Evolutionary conservation across 306 rosid species (phyloP).

Genomic region (Rosa rugosa): DNA sequence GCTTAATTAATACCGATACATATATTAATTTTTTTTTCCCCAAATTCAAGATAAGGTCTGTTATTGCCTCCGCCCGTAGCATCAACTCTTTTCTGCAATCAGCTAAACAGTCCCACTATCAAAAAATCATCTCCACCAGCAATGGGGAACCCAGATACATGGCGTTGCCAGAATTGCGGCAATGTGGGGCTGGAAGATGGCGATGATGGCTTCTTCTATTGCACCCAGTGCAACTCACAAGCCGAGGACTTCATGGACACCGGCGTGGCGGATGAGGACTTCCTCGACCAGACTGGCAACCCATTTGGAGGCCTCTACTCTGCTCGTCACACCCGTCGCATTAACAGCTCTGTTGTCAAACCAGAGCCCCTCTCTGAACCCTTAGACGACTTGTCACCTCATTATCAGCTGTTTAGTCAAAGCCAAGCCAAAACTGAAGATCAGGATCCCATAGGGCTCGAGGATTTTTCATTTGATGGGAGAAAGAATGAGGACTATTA

Average conservation of each 20-base stretch:
- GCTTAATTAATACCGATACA: too few species aligned
- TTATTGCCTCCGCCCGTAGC: too few species aligned
- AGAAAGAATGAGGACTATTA: slow-evolving; percentile 41
- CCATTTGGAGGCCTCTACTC: slow-evolving; percentile 49
- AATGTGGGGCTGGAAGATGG: slow-evolving; percentile 45
- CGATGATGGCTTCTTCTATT: slow-evolving; percentile 67
- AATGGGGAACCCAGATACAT: slow-evolving; percentile 39
- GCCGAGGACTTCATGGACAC: slow-evolving; percentile 59
- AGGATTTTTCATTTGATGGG: background rate
- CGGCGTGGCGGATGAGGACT: slow-evolving; percentile 61
- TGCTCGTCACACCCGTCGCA: slow-evolving; percentile 48
- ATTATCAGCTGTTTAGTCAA: background rate
- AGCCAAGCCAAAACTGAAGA: background rate
- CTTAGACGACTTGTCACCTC: background rate
- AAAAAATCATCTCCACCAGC: background rate
- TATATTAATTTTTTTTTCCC: too few species aligned
- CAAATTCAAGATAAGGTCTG: too few species aligned
- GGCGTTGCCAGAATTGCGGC: slow-evolving; percentile 56
- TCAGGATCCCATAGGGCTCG: background rate
- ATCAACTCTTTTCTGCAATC: background rate
- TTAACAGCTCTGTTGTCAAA: background rate
- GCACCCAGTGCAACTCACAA: slow-evolving; percentile 54
- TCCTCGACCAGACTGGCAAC: slow-evolving; percentile 32
- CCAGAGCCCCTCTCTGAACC: background rate
- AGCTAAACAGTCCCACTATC: slow-evolving; percentile 2